Evolutionary conservation across 768 basidiomycete species (phyloP), one percentile per base, ranked within the genome.

Genomic region (Boletus subparvulus): DNA sequence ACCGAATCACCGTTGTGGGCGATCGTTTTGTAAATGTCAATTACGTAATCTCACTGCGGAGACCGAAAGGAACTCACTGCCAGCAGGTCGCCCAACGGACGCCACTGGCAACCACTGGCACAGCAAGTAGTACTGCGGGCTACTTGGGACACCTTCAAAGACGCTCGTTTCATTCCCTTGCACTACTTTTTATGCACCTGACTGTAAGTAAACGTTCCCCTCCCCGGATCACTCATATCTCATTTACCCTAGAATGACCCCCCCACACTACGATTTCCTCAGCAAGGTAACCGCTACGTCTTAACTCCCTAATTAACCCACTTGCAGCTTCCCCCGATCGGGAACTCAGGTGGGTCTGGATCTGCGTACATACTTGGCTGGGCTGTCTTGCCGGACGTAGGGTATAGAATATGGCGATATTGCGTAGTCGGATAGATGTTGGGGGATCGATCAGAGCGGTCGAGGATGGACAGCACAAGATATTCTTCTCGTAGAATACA

Each of bases 241-340:
- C 40, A 26, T 16, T 19, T 32, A 41, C 43, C 24, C 48, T 36
- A 67, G 60, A 63, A 92, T 92, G 91, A 89, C 91, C 50, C 89
- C 91, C 54, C 90, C 92, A 50, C 93, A 97, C 75, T 98, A 98
- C 78, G 95, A 98, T 80, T 96, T 97, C 68, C 83, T 95, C 74
- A 92, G 94, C 85, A 95, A 91, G 80, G 91, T 89, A 54, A 39
- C 33, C 42, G 3, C 36, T 16, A 45, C 50, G n/a, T 52, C 40
- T 56, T 54, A 61, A 62, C 59, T 54, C 11, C 28, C 11, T 28
- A 42, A 40, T 40, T 58, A 19, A 57, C 57, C 30, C 16, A 41
- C 40, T 40, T 36, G 17, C 71, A 96, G 89, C 87, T 98, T 64
- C 83, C 96, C 56, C 88, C 96, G 74, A 97, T 97, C 69, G 94